A percentile compares a stretch with the other conserved stretches of the same genome.
Conservation (phyloP, 495 filamentous ascomycete genomes). For the Neurospora sp. region DNA sequence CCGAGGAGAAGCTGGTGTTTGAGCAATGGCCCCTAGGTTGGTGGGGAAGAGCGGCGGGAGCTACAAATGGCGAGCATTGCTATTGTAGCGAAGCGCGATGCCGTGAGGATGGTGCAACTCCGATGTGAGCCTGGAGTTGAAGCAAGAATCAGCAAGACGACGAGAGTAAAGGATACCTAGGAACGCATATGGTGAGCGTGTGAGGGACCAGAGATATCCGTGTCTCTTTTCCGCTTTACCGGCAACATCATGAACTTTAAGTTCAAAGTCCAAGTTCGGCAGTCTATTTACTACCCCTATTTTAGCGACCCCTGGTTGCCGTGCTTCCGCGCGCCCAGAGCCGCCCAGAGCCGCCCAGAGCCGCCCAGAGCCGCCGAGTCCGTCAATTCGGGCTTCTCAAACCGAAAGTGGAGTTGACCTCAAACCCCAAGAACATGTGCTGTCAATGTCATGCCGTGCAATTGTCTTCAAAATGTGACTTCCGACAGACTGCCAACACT, state of each 20-base stretch:
- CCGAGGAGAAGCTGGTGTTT: not conserved
- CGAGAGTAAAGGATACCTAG: not conserved
- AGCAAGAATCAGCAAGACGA: not conserved
- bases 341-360: not conserved
- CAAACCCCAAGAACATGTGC: not conserved
- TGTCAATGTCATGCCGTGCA: not conserved
- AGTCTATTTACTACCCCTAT: not conserved
- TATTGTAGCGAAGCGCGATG: not conserved
- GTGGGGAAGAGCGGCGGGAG: not conserved
- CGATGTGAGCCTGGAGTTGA: not conserved
- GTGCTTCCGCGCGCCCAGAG: not conserved
- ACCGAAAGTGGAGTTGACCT: not conserved
- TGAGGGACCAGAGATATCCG: not conserved
- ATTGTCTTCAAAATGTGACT: not conserved
- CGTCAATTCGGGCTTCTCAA: not conserved
- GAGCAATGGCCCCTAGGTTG: not conserved
- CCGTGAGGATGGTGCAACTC: not conserved
- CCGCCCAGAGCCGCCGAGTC: not conserved
- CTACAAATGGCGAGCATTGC: not conserved
- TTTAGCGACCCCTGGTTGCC: not conserved
- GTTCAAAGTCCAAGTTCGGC: not conserved
- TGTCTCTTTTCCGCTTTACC: not conserved
- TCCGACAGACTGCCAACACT: too few relatives aligned
- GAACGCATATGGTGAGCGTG: not conserved
- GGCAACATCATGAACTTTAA: not conserved